Conservation (phyloP, 257 asterid genomes). For the Solanum chmielewskii region DNA sequence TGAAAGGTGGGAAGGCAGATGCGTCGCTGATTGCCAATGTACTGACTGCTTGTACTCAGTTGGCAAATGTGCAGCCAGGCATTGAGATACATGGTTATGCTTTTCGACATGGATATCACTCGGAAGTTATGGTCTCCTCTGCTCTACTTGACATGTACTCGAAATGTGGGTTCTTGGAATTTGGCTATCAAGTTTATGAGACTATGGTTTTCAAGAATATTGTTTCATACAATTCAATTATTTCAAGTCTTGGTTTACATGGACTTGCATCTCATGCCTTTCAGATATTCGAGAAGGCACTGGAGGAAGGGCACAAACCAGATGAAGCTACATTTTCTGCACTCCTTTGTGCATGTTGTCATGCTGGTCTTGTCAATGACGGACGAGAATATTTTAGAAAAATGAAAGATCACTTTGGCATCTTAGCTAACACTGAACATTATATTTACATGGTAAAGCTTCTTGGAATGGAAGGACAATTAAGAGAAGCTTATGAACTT, state of each 20-base stretch:
- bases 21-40: conserved; percentile 37
- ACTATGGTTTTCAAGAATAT: conserved; percentile 41
- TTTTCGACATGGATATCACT: conserved; percentile 28
- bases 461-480: conserved; percentile 71
- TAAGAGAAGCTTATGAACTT: conserved; percentile 53
- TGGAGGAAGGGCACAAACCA: conserved; percentile 30
- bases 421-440: conserved; percentile 51
- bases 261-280: conserved; percentile 57
- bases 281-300: conserved; percentile 32
- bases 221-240: conserved; percentile 48
- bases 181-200: conserved; percentile 39
- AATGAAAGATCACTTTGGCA: conserved; percentile 44
- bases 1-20: conserved; percentile 30
- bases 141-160: conserved; percentile 83
- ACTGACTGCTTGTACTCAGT: conserved; percentile 43
- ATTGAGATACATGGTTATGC: conserved; percentile 66
- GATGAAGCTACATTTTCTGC: conserved; percentile 64
- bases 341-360: conserved; percentile 69
- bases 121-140: conserved; percentile 45
- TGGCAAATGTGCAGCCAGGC: conserved; percentile 43
- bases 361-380: conserved; percentile 50
- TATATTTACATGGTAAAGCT: conserved; percentile 71
- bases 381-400: conserved; percentile 38
- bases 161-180: conserved; percentile 74
- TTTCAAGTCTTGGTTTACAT: conserved; percentile 47